Conservation (phyloP, 78 protist genomes). For the Andalucia godoyi region DNA sequence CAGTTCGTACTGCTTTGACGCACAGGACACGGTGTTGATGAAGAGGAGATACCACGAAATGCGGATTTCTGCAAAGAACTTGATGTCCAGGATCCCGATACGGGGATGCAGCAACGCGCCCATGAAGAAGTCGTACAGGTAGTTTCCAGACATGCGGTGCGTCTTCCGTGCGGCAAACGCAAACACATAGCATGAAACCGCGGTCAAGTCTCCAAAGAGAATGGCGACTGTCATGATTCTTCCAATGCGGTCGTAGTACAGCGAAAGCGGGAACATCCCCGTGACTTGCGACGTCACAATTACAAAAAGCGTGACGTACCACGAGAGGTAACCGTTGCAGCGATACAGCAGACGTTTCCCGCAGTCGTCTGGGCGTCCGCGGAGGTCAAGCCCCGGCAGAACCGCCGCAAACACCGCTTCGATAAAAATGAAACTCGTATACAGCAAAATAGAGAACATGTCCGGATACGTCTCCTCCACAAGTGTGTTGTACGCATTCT, state of each 20-base stretch:
- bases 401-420: not conserved
- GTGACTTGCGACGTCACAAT: constrained; percentile 5
- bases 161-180: not conserved
- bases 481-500: no score
- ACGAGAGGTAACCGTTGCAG: constrained; percentile 4
- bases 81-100: constrained; percentile 35
- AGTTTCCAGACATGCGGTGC: constrained; percentile 23
- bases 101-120: constrained; percentile 45
- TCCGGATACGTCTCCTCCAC: not conserved
- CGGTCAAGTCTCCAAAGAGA: constrained; percentile 1
- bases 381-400: not conserved
- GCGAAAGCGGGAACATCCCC: constrained; percentile 11
- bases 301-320: constrained; percentile 7
- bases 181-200: constrained; percentile 7
- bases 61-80: constrained; percentile 49
- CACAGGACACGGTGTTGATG: constrained; percentile 24
- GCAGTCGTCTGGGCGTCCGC: not conserved
- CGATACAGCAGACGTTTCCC: not conserved
- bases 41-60: constrained; percentile 40
- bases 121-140: constrained; percentile 55
- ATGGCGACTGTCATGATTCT: constrained; percentile 9
- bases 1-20: constrained; percentile 8
- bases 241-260: constrained; percentile 10
- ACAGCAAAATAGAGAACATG: not conserved
- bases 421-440: not conserved